Evolutionary conservation across 805 yeast species (phyloP).

Genomic region (Candida qinlingensis): DNA sequence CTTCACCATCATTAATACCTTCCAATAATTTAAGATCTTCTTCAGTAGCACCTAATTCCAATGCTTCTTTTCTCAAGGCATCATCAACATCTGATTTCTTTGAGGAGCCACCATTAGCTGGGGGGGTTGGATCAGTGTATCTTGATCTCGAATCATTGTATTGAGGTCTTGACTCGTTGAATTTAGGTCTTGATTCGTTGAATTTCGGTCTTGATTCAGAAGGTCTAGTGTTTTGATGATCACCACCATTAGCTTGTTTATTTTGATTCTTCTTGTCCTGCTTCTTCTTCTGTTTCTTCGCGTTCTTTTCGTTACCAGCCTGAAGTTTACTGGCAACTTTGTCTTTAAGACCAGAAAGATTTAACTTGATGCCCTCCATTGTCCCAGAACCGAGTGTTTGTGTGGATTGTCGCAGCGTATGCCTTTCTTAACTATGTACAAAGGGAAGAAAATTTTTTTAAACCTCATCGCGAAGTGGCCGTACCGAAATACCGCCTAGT

Average conservation of each 20-base stretch:
- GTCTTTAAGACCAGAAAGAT: constrained; percentile 52
- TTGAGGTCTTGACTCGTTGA: not conserved
- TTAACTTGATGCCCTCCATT: constrained; percentile 25
- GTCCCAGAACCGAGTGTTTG: not conserved
- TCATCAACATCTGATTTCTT: constrained; percentile 13
- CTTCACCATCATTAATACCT: constrained; percentile 47
- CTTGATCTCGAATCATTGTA: no score
- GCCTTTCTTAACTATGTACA: not conserved
- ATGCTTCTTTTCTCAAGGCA: constrained; percentile 62
- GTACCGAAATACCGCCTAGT: not conserved
- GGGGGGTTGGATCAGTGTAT: no score
- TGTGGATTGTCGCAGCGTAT: not conserved
- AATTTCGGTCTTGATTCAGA: not conserved
- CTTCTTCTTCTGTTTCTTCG: constrained; percentile 17
- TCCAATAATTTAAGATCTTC: constrained; percentile 66
- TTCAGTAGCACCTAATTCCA: constrained; percentile 80
- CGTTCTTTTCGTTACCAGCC: constrained; percentile 21
- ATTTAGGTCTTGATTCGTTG: not conserved
- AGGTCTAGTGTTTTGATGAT: no score
- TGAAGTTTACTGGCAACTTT: constrained; percentile 52
- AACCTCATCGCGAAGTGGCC: constrained; percentile 12
- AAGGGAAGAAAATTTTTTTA: constrained; percentile 5
- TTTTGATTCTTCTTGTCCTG: constrained; percentile 20
- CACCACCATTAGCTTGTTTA: constrained; percentile 9
- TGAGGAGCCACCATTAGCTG: not conserved